Percentiles rank a stretch among this genome's conserved stretches.
These are phyloP conservation scores for Alternaria angustiovoidea DNA, from an alignment of 2,329 filamentous ascomycete species.

Conservation along the genomic window DNA sequence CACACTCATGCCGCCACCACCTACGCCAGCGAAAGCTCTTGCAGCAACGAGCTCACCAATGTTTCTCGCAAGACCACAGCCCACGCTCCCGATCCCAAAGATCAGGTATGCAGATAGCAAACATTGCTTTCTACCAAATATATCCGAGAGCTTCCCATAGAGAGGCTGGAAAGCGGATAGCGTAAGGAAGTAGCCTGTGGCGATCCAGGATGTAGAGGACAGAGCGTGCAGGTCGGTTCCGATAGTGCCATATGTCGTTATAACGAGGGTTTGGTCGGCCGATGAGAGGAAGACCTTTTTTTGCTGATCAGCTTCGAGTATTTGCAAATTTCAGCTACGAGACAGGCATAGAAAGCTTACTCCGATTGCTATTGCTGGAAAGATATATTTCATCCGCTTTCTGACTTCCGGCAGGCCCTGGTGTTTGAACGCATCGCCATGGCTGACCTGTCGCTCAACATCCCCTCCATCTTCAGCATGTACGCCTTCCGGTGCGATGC, in stretches of 20 bases:
- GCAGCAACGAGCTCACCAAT: constrained; percentile 73
- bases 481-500: constrained; percentile 34
- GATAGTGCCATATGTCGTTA: constrained; percentile 80
- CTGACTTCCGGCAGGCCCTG: constrained; percentile 59
- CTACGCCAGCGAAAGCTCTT: constrained; percentile 69
- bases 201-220: constrained; percentile 79
- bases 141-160: constrained; percentile 75
- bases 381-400: constrained; percentile 63
- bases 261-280: constrained; percentile 77
- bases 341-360: constrained; percentile 51
- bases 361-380: constrained; percentile 70
- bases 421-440: constrained; percentile 47
- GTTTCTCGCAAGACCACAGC: constrained; percentile 69
- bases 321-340: background rate
- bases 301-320: background rate
- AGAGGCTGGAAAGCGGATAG: constrained; percentile 78
- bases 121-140: constrained; percentile 73
- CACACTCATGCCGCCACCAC: constrained; percentile 75
- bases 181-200: constrained; percentile 73
- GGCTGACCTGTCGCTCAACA: constrained; percentile 47
- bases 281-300: constrained; percentile 75
- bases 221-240: constrained; percentile 78
- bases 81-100: constrained; percentile 70
- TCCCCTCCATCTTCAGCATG: constrained; percentile 35
- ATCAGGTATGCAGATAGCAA: constrained; percentile 70